Percentiles rank a stretch among this genome's conserved stretches.
Conservation (phyloP, 768 basidiomycete genomes). For the Tricholoma hemisulphureum region DNA sequence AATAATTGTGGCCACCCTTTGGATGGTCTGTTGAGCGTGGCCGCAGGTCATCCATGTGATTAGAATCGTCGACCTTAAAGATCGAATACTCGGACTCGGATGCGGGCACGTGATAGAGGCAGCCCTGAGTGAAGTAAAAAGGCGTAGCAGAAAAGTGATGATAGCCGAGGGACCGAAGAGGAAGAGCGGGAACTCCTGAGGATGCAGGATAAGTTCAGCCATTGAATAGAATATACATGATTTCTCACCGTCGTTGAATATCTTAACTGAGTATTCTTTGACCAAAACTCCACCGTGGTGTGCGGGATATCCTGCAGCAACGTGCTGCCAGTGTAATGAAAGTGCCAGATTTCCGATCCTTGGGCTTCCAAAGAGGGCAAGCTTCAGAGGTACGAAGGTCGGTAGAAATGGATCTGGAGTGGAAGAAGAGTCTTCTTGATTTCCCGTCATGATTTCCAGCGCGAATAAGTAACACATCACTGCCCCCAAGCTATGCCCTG, state of each 20-base stretch:
- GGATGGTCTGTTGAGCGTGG: background rate
- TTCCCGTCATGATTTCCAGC: background rate
- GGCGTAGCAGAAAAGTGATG: background rate
- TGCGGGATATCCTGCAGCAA: background rate
- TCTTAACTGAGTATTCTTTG: background rate
- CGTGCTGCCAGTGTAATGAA: background rate
- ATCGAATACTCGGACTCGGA: background rate
- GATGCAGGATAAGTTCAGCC: background rate
- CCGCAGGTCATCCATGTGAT: background rate
- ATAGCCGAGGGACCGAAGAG: background rate
- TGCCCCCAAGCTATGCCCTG: background rate
- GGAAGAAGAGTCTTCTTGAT: background rate
- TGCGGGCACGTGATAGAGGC: background rate
- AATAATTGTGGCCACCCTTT: background rate
- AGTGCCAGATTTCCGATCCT: background rate
- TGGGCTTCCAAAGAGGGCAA: background rate
- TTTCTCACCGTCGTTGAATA: background rate
- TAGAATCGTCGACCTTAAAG: background rate
- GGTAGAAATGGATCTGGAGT: background rate
- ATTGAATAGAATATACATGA: background rate
- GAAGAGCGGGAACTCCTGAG: background rate
- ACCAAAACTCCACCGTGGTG: background rate
- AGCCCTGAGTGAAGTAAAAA: background rate
- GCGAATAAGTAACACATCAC: background rate
- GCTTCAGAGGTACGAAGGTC: background rate